Evolutionary conservation across 495 filamentous ascomycete species (phyloP), one percentile per base, ranked within the genome.

Genomic region (Collariella sp.): DNA sequence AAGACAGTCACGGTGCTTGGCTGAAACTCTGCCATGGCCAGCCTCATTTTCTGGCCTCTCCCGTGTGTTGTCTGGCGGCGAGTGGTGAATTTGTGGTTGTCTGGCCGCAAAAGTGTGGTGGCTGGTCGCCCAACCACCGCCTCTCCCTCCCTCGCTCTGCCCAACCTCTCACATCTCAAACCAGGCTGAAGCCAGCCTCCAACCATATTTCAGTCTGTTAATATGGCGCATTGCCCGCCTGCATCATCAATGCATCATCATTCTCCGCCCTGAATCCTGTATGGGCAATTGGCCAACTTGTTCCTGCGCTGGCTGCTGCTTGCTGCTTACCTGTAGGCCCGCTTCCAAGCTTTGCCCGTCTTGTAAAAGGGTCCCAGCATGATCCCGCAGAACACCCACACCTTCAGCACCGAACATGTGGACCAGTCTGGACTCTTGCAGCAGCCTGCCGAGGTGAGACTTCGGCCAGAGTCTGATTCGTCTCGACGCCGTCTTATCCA

Each of bases 341-440:
- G 18, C 50, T 20, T 48, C 19, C 19, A 23, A 6, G 6, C 6
- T 34, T 34, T 34, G 31, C 12, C n/a, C n/a, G 31, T 5, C 10
- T 12, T 12, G 35, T n/a, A 38, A 13, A 12, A 12, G 15, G 11
- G 35, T 38, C 35, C 57, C 29, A 61, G 58, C 52, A 52, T 63
- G 58, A 60, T 40, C 54, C 60, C 56, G 26, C 24, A 38, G 52
- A 61, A 62, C 52, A 54, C 52, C 33, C 55, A 60, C 41, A 60
- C 52, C 50, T 41, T 62, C 55, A 57, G 52, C 55, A 57, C 54
- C 22, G 59, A 65, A 13, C 38, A 64, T 66, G 62, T 63, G 58
- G 58, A 67, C 33, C 42, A 42, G 35, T 10, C 31, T 38, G 9
- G 15, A 31, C 44, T 38, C 34, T 26, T 45, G 39, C 54, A 55